Percentiles rank a stretch among this genome's conserved stretches.
Conservation (phyloP, 108 stramenopile genomes). For the Cyclotella sp. region DNA sequence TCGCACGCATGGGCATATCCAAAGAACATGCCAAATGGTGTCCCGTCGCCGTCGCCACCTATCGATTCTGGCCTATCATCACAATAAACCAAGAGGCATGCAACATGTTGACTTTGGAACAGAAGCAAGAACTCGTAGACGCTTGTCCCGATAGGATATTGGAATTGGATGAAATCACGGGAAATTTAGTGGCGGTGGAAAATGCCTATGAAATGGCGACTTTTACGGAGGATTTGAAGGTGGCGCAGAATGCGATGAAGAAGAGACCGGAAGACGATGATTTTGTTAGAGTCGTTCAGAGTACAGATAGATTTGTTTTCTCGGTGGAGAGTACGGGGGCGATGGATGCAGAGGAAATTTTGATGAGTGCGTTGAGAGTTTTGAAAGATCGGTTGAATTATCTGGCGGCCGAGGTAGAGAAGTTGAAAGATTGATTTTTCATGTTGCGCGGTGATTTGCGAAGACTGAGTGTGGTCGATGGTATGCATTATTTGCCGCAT, state of each 20-base stretch:
- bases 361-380: constrained; percentile 75
- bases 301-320: constrained; percentile 84
- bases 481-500: background rate
- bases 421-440: constrained; percentile 75
- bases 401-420: constrained; percentile 84
- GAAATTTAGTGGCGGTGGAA: constrained; percentile 69
- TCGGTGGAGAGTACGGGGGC: constrained; percentile 85
- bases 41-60: constrained; percentile 95
- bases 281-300: constrained; percentile 76
- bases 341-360: constrained; percentile 91
- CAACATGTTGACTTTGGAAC: constrained; percentile 86
- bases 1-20: constrained; percentile 94
- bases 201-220: constrained; percentile 87
- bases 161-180: constrained; percentile 78
- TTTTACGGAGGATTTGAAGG: constrained; percentile 83
- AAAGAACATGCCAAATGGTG: constrained; percentile 99
- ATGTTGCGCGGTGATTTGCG: too few relatives aligned
- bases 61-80: constrained; percentile 93
- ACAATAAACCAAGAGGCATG: constrained; percentile 89
- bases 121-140: constrained; percentile 88
- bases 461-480: too few relatives aligned
- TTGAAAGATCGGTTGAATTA: constrained; percentile 83
- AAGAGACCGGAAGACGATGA: constrained; percentile 86
- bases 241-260: constrained; percentile 78
- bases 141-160: constrained; percentile 90